These are phyloP conservation scores for Moesziomyces aphidis DNA, from an alignment of 1,284 basidiomycete species.

Conservation along the genomic window DNA sequence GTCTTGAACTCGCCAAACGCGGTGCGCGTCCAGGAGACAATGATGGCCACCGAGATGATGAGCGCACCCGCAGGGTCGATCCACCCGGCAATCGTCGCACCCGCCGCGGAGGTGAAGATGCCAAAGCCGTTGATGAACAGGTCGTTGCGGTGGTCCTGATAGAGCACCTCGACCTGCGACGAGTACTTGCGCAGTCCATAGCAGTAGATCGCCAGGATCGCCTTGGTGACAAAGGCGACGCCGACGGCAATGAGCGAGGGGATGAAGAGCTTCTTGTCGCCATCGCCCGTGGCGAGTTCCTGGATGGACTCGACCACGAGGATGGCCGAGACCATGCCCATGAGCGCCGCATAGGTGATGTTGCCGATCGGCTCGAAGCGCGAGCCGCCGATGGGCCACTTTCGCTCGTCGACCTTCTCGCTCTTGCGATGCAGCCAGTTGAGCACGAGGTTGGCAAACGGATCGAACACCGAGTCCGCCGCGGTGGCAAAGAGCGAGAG, in stretches of 20 bases:
- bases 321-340: conserved; percentile 85
- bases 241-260: conserved; percentile 84
- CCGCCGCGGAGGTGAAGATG: conserved; percentile 89
- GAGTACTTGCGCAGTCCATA: conserved; percentile 80
- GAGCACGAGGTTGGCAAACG: conserved; percentile 86
- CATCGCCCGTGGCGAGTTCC: conserved; percentile 75
- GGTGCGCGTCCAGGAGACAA: conserved; percentile 77
- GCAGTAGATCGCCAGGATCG: conserved; percentile 87
- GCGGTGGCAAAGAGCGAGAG: conserved; percentile 89
- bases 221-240: conserved; percentile 85
- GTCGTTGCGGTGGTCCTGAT: conserved; percentile 92
- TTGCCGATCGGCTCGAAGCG: conserved; percentile 82
- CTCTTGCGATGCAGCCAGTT: conserved; percentile 85
- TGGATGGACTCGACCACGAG: conserved; percentile 86
- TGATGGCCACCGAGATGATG: conserved; percentile 79
- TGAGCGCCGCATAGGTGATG: conserved; percentile 74
- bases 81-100: conserved; percentile 86
- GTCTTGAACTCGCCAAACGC: conserved; percentile 78
- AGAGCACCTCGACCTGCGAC: conserved; percentile 90
- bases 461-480: conserved; percentile 90
- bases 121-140: conserved; percentile 72
- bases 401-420: conserved; percentile 77
- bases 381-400: conserved; percentile 92
- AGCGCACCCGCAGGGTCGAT: conserved; percentile 85
- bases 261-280: conserved; percentile 79